These are phyloP conservation scores for Prunus persica DNA, from an alignment of 306 rosid genomes.

Conservation along the genomic window Prunus_persica_NCBIv2 NC_034013.1:14036001-14036500, in stretches of 20 bases:
- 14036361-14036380: slow-evolving; percentile 83
- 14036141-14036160: slow-evolving; percentile 81
- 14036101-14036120: slow-evolving; percentile 80
- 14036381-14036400: slow-evolving; percentile 6
- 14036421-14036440: neutral
- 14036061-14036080: slow-evolving; percentile 9
- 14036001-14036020: neutral
- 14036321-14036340: slow-evolving; percentile 97
- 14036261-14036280: neutral
- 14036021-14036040: neutral
- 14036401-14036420: neutral
- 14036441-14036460: slow-evolving; percentile 9
- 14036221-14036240: neutral
- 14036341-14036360: slow-evolving; percentile 62
- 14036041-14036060: slow-evolving; percentile 4
- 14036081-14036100: slow-evolving; percentile 73
- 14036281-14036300: slow-evolving; percentile 21
- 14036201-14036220: slow-evolving; percentile 71
- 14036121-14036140: slow-evolving; percentile 84
- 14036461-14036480: slow-evolving; percentile 64
- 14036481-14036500: slow-evolving; percentile 75
- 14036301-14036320: slow-evolving; percentile 24
- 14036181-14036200: slow-evolving; percentile 66
- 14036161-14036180: slow-evolving; percentile 87
- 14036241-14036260: neutral